Evolutionary conservation across 1,139 yeast genomes (phyloP), one percentile per base, ranked within the genome.

Genomic region (Arxiozyma heterogenica): DNA sequence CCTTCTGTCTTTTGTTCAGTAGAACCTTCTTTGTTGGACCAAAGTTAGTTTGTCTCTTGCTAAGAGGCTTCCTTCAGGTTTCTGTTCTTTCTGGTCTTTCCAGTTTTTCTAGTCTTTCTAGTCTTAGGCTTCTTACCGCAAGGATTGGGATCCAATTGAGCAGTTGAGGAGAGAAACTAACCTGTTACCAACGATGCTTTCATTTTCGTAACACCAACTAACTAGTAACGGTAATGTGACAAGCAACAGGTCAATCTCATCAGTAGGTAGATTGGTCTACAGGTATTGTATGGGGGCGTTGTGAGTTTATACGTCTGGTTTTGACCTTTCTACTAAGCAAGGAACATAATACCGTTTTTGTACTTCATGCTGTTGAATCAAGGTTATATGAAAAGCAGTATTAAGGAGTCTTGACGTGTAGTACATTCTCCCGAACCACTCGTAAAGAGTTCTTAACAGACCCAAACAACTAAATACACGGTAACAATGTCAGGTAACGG

Each of bases 401-500:
- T 27, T 5, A 27, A 27, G 30, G n/a, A 15, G n/a, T 8, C n/a
- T 34, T 12, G n/a, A 17, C 8, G n/a, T 8, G 2, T 34, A 2
- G 17, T 15, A 15, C n/a, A 6, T 45, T 11, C 18, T 27, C 18
- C 15, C 30, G 30, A 41, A 45, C 30, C 27, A 44, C 22, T 46
- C 23, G 6, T 21, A 22, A 11, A 38, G 9, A 27, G 21, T 15
- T 15, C 27, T 46, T 46, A 46, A 46, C 23, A 34, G 49, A 46
- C 43, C 49, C 49, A 34, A 46, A 46, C 49, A 46, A 47, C 41
- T 51, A 51, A 49, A 54, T 57, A 64, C 59, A 62, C 62, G 64
- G 60, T 61, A 75, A 73, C 56, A 74, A 84, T 84, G 89, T 83
- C 89, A 75, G 85, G 86, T 75, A 82, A 85, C 76, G 95, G 95